Evolutionary conservation across 495 filamentous ascomycete genomes (phyloP).

Genomic region (Astrothelium macrocarpum): DNA sequence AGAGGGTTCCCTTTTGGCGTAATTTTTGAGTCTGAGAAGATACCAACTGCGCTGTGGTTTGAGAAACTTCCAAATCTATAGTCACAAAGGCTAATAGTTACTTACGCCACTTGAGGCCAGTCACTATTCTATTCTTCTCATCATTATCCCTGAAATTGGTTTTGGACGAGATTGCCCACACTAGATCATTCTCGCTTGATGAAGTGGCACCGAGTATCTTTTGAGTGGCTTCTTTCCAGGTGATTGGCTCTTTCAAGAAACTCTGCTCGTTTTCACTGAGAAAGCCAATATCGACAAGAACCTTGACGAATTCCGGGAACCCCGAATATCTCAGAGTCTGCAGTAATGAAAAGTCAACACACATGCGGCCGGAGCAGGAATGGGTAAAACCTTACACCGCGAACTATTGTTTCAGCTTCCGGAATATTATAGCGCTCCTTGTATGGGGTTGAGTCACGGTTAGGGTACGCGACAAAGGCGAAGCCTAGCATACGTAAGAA

Average conservation of each 20-base stretch:
- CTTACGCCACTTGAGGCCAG: constrained; percentile 76
- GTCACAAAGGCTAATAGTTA: constrained; percentile 26
- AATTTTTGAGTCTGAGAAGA: constrained; percentile 69
- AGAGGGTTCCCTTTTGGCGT: constrained; percentile 43
- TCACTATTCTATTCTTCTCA: constrained; percentile 67
- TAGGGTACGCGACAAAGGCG: constrained; percentile 87
- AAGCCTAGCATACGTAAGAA: constrained; percentile 38
- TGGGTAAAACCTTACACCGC: too few species aligned
- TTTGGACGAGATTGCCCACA: constrained; percentile 64
- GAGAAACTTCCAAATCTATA: too few species aligned
- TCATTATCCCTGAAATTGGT: constrained; percentile 57
- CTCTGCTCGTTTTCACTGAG: constrained; percentile 55
- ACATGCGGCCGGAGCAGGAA: too few species aligned
- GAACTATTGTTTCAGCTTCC: constrained; percentile 63
- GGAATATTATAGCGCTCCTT: constrained; percentile 84
- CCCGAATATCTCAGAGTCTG: constrained; percentile 79
- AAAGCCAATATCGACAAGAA: constrained; percentile 80
- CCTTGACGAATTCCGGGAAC: constrained; percentile 79
- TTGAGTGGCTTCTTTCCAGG: constrained; percentile 75
- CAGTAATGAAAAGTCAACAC: too few species aligned
- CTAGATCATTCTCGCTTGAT: constrained; percentile 52
- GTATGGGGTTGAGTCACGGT: constrained; percentile 81
- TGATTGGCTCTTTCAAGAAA: constrained; percentile 44
- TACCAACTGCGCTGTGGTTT: too few species aligned
- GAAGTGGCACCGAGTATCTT: constrained; percentile 61